Evolutionary conservation across 768 basidiomycete genomes (phyloP).

Genomic region (Termitomyces sp.): DNA sequence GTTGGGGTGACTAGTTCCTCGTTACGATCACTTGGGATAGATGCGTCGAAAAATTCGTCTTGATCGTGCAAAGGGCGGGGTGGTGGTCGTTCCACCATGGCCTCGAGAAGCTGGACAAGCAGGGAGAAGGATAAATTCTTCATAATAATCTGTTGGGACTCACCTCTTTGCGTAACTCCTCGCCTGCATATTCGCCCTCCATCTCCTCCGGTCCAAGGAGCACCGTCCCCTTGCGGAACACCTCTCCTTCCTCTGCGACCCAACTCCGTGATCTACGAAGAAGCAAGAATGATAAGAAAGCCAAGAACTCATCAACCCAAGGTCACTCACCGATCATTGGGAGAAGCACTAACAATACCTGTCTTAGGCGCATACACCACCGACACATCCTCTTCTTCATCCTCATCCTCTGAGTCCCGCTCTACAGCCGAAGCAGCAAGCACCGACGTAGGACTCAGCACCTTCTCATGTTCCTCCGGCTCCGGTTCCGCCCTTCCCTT

Average conservation of each 20-base stretch:
- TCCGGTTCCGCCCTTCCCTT: slow-evolving; percentile 68
- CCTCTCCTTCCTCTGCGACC: slow-evolving; percentile 94
- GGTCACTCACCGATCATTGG: slow-evolving; percentile 44
- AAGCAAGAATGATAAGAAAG: neutral
- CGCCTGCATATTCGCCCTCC: slow-evolving; percentile 85
- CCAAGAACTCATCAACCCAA: neutral
- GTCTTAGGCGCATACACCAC: slow-evolving; percentile 24
- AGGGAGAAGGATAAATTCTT: neutral
- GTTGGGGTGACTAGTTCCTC: slow-evolving; percentile 21
- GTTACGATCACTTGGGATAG: slow-evolving; percentile 12
- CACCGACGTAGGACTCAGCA: slow-evolving; percentile 61
- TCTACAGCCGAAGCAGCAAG: slow-evolving; percentile 37
- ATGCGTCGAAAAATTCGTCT: slow-evolving; percentile 44
- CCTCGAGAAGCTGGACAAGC: slow-evolving; percentile 61
- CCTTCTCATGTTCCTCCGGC: slow-evolving; percentile 62
- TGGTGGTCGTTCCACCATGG: slow-evolving; percentile 82
- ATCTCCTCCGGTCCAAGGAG: slow-evolving; percentile 80
- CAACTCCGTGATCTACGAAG: slow-evolving; percentile 58
- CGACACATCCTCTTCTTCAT: slow-evolving; percentile 28
- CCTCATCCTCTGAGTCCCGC: slow-evolving; percentile 45
- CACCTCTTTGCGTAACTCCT: slow-evolving; percentile 80
- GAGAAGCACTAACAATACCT: slow-evolving; percentile 27
- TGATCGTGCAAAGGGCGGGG: slow-evolving; percentile 60
- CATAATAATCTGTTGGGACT: slow-evolving; percentile 14
- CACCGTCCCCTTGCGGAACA: slow-evolving; percentile 86